Conservation (phyloP, 2,329 filamentous ascomycete species). For the Elsinoe australis region DNA sequence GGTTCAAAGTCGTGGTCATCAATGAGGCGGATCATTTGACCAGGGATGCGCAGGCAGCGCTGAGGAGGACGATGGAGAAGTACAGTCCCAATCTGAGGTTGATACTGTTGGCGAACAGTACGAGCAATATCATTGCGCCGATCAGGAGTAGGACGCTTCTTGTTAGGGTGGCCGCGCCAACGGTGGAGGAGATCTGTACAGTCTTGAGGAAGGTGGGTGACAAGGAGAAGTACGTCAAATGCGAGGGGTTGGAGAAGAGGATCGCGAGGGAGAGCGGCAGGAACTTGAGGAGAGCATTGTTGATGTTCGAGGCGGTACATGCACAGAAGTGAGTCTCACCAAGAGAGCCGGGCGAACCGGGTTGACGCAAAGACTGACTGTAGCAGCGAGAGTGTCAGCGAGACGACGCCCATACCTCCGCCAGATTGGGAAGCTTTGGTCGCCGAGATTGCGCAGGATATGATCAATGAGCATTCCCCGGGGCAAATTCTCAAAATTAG, state of each 20-base stretch:
- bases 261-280: constrained; percentile 87
- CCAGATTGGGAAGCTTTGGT: constrained; percentile 97
- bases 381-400: constrained; percentile 75
- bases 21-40: constrained; percentile 96
- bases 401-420: constrained; percentile 81
- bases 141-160: constrained; percentile 87
- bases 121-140: constrained; percentile 97
- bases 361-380: constrained; percentile 28
- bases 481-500: constrained; percentile 79
- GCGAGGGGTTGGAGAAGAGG: constrained; percentile 66
- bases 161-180: constrained; percentile 84
- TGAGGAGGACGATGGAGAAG: constrained; percentile 97
- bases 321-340: constrained; percentile 74
- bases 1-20: constrained; percentile 98
- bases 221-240: constrained; percentile 75
- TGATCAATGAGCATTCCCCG: constrained; percentile 87
- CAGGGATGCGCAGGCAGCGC: constrained; percentile 86
- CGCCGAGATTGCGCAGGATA: constrained; percentile 80
- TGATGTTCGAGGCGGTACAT: constrained; percentile 97
- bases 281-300: constrained; percentile 77
- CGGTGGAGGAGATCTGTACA: constrained; percentile 71
- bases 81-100: constrained; percentile 91
- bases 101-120: constrained; percentile 90
- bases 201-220: constrained; percentile 63
- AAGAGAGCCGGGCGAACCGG: neutral